Conservation (phyloP, 371 early-diverging fungal genomes). For the Saksenaea oblongispora region DNA sequence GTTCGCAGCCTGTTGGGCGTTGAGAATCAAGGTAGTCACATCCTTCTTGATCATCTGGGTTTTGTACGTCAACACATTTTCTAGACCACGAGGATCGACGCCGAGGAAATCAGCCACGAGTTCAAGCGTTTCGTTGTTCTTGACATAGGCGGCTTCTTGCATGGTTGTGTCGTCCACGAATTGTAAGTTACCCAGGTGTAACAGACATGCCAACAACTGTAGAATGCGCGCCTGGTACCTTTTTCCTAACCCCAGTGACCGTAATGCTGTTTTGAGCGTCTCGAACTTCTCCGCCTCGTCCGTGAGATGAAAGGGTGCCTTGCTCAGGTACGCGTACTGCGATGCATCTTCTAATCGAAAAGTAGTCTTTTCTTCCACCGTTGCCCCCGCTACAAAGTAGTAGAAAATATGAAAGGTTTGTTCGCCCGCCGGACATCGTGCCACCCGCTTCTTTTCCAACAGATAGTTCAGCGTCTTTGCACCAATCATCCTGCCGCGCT, state of each 20-base stretch:
- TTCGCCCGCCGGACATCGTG: constrained; percentile 57
- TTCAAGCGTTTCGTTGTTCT: constrained; percentile 70
- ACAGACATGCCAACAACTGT: constrained; percentile 81
- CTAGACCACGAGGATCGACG: constrained; percentile 75
- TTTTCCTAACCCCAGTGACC: constrained; percentile 75
- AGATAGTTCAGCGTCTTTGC: constrained; percentile 91
- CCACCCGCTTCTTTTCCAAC: constrained; percentile 83
- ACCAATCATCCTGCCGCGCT: constrained; percentile 85
- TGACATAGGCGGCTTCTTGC: constrained; percentile 73
- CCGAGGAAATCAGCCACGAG: constrained; percentile 86
- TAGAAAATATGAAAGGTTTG: constrained; percentile 95
- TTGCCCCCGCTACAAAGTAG: constrained; percentile 65
- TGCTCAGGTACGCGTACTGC: constrained; percentile 36
- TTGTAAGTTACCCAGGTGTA: constrained; percentile 83
- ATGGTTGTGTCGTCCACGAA: constrained; percentile 60
- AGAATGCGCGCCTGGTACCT: constrained; percentile 82
- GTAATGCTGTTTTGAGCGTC: constrained; percentile 71
- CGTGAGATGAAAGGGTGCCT: constrained; percentile 30
- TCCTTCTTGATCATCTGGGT: constrained; percentile 78
- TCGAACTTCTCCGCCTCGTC: constrained; percentile 58
- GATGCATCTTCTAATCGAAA: constrained; percentile 34
- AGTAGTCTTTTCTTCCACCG: constrained; percentile 37
- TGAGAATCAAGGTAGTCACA: constrained; percentile 83
- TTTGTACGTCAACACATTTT: constrained; percentile 84
- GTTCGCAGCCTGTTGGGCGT: constrained; percentile 64